Evolutionary conservation across 805 yeast species (phyloP).

Genomic region (Isabelozyma rhagii): DNA sequence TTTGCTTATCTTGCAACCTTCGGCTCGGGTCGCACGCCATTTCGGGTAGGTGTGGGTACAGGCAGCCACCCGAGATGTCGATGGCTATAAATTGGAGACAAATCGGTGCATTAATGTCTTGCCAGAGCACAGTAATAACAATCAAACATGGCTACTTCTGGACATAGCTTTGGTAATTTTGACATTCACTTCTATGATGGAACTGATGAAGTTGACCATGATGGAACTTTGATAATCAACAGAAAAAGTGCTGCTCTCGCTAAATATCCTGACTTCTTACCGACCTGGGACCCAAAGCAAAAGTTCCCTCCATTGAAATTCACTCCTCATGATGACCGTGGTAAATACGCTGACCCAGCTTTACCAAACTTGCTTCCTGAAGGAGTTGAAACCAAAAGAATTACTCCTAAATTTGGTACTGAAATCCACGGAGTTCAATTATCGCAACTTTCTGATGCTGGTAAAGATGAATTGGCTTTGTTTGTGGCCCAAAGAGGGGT

Average conservation of each 20-base stretch:
- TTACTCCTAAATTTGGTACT: conserved; percentile 24
- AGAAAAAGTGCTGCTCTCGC: conserved; percentile 12
- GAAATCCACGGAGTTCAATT: conserved; percentile 19
- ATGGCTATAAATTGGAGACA: not conserved
- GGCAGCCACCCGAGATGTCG: not conserved
- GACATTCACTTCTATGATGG: conserved; percentile 12
- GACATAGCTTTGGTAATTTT: conserved; percentile 25
- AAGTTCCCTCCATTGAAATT: conserved; percentile 17
- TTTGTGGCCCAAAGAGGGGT: conserved; percentile 23
- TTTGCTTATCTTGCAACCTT: not conserved
- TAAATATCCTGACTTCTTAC: conserved; percentile 17
- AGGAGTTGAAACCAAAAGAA: conserved; percentile 4
- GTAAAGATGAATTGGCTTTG: conserved; percentile 22
- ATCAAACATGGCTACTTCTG: not conserved
- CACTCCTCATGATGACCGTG: conserved; percentile 17
- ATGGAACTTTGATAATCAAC: conserved; percentile 17
- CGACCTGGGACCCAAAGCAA: conserved; percentile 23
- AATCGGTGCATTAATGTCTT: not conserved
- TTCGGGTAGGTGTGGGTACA: not conserved
- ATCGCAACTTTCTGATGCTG: conserved; percentile 13
- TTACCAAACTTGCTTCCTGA: conserved; percentile 13
- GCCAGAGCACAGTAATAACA: not conserved
- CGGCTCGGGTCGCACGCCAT: not conserved
- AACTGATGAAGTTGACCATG: conserved; percentile 10
- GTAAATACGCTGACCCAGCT: conserved; percentile 12